Percentiles rank a stretch among this genome's conserved stretches.
phyloP scores from a whole-genome alignment of 306 rosid genomes.

The Vigna trinervia region DNA sequence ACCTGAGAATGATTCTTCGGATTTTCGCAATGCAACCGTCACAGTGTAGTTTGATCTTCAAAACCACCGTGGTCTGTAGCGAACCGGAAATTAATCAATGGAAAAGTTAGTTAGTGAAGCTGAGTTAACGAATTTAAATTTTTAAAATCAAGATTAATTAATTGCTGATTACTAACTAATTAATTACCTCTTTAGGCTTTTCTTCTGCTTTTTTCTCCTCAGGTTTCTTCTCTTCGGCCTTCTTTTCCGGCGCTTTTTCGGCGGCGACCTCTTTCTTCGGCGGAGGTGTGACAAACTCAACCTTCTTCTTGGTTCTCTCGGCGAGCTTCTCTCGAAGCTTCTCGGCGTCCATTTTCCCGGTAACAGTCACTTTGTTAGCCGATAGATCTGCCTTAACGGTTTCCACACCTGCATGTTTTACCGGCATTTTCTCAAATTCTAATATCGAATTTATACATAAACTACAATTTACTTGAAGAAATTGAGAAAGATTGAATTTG shows the following conservation, averaged over 20 bases:
- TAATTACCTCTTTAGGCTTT: constrained; percentile 62
- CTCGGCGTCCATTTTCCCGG: constrained; percentile 65
- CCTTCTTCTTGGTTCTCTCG: constrained; percentile 73
- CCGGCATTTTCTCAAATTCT: not conserved
- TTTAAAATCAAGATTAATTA: not conserved
- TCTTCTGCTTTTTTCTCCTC: constrained; percentile 68
- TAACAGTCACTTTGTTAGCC: constrained; percentile 70
- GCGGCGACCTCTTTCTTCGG: constrained; percentile 68
- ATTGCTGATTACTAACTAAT: not conserved
- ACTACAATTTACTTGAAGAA: not conserved
- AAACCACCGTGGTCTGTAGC: constrained; percentile 73
- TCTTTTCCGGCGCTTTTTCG: constrained; percentile 61
- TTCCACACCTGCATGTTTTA: constrained; percentile 61
- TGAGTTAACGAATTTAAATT: not conserved
- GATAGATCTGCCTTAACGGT: constrained; percentile 62
- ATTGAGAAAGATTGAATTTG: not conserved
- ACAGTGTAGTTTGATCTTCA: constrained; percentile 84
- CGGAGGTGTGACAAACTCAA: constrained; percentile 71
- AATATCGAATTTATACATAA: not conserved
- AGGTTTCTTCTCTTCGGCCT: constrained; percentile 59
- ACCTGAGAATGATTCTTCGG: constrained; percentile 51
- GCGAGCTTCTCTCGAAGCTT: constrained; percentile 61
- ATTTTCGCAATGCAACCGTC: constrained; percentile 90
- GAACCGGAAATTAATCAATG: constrained; percentile 24
- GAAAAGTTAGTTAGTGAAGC: constrained; percentile 33